Evolutionary conservation across 1,284 basidiomycete species (phyloP).

Genomic region (Sporisorium exsertum): DNA sequence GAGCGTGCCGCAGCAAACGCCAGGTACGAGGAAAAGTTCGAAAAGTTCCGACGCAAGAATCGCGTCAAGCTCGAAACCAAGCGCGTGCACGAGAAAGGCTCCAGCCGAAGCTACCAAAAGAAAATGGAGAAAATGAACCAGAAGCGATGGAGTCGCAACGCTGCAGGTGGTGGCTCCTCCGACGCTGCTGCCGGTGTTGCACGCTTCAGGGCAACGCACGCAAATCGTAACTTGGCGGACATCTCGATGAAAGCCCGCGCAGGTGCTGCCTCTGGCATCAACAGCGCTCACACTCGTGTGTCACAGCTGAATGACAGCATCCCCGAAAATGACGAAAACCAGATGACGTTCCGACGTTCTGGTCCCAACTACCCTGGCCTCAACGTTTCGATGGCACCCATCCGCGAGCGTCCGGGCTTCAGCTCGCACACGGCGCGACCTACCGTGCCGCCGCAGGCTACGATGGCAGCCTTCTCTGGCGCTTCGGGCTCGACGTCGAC

Average conservation of each 20-base stretch:
- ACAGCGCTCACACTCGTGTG: conserved; percentile 26
- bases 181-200: conserved; percentile 23
- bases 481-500: neutral
- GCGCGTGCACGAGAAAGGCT: conserved; percentile 28
- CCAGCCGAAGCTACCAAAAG: conserved; percentile 23
- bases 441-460: neutral
- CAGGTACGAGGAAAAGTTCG: conserved; percentile 18
- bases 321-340: conserved; percentile 24
- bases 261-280: conserved; percentile 11
- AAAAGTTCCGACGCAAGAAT: conserved; percentile 12
- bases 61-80: conserved; percentile 18
- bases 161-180: neutral
- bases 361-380: conserved; percentile 24
- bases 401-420: conserved; percentile 1
- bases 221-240: conserved; percentile 25
- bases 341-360: conserved; percentile 34
- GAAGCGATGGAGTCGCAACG: conserved; percentile 21
- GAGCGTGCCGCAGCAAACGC: conserved; percentile 7
- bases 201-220: conserved; percentile 6
- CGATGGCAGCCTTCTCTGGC: neutral
- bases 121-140: conserved; percentile 19
- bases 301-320: conserved; percentile 43
- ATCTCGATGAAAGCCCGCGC: conserved; percentile 36
- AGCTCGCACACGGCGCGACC: conserved; percentile 1
- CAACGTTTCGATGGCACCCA: conserved; percentile 12